Conservation (phyloP, 176 grass and related monocot genomes). For the Oryza nivara region DNA sequence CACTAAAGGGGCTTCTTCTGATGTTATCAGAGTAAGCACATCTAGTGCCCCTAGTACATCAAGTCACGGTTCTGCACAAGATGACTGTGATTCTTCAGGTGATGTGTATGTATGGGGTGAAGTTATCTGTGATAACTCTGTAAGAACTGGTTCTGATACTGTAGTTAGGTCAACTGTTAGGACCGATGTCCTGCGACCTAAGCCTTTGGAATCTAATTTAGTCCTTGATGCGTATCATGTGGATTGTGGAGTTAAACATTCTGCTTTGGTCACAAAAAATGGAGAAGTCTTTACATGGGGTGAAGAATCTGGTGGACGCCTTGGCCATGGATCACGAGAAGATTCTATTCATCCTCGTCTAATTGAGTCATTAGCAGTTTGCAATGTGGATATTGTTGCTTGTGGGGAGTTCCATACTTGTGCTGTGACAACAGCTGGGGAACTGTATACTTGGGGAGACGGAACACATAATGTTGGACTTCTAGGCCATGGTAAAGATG, state of each 20-base stretch:
- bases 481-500: conserved; percentile 84
- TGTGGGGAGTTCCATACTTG: conserved; percentile 99
- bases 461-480: conserved; percentile 82
- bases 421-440: conserved; percentile 74
- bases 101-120: conserved; percentile 95
- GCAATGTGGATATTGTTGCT: conserved; percentile 64
- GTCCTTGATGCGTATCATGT: conserved; percentile 83
- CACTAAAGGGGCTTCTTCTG: conserved; percentile 71
- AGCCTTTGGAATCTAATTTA: conserved; percentile 83
- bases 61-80: conserved; percentile 92
- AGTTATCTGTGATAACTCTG: conserved; percentile 73
- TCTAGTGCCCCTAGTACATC: conserved; percentile 97
- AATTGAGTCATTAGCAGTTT: conserved; percentile 63
- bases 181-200: conserved; percentile 79
- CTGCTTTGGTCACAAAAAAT: conserved; percentile 84
- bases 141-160: conserved; percentile 48
- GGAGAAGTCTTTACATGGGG: conserved; percentile 98
- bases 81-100: conserved; percentile 86
- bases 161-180: conserved; percentile 47
- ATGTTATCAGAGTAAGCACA: conserved; percentile 89
- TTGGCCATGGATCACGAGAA: conserved; percentile 81
- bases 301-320: conserved; percentile 83
- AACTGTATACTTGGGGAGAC: conserved; percentile 96
- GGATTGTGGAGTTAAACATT: conserved; percentile 84
- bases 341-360: conserved; percentile 63